Base-by-base conservation (phyloP, 148 eudicot genomes). In the Rhododendron henanense region DNA sequence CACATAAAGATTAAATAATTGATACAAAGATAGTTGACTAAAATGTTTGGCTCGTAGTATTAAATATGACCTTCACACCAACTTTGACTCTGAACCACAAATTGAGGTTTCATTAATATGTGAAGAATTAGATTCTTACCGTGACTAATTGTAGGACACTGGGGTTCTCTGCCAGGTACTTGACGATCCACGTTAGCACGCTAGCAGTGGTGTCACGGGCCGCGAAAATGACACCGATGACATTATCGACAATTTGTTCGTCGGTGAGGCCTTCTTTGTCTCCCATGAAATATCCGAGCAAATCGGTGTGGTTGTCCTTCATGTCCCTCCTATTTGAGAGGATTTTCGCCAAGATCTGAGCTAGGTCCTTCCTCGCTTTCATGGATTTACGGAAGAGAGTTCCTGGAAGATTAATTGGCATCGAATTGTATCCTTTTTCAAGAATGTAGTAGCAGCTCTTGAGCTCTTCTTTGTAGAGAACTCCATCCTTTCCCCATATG, bases 341-440 rank as follows among this genome's bases (percentile, higher is more conserved):
- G n/a, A 95, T 94, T 80, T 94, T 91, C 3, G 94, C 92, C 65
- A 97, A 21, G 75, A 97, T 97, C 10, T 90, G 91, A 21, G 93
- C 94, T 59, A 97, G 53, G 28, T 94, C 96, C 75, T 93, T 93
- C 59, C 99, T 87, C 1, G 99, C 98, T 86, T 93, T 97, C 99
- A 97, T 97, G 33, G 99, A 87, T 83, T 93, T 91, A 89, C 94
- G 88, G 87, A 97, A 97, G 7, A 94, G 93, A 19, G 98, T 94
- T 59, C 98, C 98, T 0, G 99, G 99, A 14, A 95, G 87, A 82
- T 97, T 97, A 37, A 97, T 93, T 0, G 98, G 94, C 96, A 97
- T 94, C 6, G 99, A 95, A 83, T 97, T 97, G 92, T 97, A 97
- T 45, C 99, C 99, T 84, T 92, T 94, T 57, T 97, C 99, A 37